Percentiles rank a stretch among this genome's conserved stretches.
phyloP scores from a whole-genome alignment of 371 early-diverging fungal species.

The Mortierella sp. region DNA sequence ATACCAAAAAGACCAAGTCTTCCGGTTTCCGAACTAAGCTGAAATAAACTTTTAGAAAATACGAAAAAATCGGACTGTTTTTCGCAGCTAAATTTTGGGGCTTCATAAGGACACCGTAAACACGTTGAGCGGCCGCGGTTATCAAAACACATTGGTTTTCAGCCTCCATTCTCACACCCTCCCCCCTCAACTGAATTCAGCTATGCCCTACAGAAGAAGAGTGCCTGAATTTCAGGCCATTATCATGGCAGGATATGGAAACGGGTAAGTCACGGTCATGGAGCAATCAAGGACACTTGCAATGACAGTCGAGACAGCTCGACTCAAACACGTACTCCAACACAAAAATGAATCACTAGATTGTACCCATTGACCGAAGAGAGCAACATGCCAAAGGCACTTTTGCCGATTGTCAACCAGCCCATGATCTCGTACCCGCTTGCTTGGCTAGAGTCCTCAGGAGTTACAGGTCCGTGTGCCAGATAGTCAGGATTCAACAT shows the following conservation, averaged over 20 bases:
- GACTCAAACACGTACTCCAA: too few relatives aligned
- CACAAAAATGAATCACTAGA: too few relatives aligned
- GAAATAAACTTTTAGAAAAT: too few relatives aligned
- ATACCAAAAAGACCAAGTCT: conserved; percentile 39
- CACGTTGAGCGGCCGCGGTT: too few relatives aligned
- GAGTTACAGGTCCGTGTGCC: conserved; percentile 75
- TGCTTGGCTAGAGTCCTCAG: conserved; percentile 92
- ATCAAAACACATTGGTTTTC: too few relatives aligned
- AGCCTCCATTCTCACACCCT: not conserved
- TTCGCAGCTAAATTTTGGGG: too few relatives aligned
- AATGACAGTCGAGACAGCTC: too few relatives aligned
- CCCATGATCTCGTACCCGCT: conserved; percentile 93
- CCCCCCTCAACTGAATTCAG: not conserved
- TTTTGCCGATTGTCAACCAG: conserved; percentile 92
- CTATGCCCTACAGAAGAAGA: conserved; percentile 50
- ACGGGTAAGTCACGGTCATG: conserved; percentile 59
- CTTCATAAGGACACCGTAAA: too few relatives aligned
- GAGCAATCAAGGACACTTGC: too few relatives aligned
- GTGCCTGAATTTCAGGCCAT: conserved; percentile 81
- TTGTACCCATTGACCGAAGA: conserved; percentile 87
- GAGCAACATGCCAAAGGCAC: conserved; percentile 87
- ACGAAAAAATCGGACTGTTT: too few relatives aligned
- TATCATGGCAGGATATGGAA: conserved; percentile 83
- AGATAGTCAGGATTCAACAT: not conserved
- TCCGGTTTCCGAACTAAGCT: conserved; percentile 52